phyloP scores from a whole-genome alignment of 805 yeast genomes.

The Kodamaea restingae region DNA sequence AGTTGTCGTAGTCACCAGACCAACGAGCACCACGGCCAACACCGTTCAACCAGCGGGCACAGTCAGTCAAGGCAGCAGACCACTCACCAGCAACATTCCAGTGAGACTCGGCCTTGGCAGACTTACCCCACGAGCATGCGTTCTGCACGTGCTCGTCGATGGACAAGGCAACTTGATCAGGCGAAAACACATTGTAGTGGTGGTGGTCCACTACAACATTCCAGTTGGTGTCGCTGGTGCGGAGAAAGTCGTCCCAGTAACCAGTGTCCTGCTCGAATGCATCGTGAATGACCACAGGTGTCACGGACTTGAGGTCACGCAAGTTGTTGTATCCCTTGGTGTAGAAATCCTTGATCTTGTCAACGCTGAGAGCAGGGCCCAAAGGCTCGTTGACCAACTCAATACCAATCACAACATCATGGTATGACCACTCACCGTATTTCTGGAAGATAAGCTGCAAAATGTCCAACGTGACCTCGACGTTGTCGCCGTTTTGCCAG shows the following conservation, averaged over 20 bases:
- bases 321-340: conserved; percentile 59
- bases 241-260: conserved; percentile 61
- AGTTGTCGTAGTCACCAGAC: conserved; percentile 55
- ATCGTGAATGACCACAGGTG: conserved; percentile 71
- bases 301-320: conserved; percentile 47
- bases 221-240: conserved; percentile 32
- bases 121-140: conserved; percentile 31
- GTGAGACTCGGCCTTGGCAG: conserved; percentile 48
- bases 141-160: conserved; percentile 57
- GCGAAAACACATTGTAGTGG: conserved; percentile 80
- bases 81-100: conserved; percentile 75
- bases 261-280: conserved; percentile 58
- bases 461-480: conserved; percentile 51
- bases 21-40: conserved; percentile 75
- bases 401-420: conserved; percentile 76
- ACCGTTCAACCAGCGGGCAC: conserved; percentile 87
- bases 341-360: conserved; percentile 56
- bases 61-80: conserved; percentile 85
- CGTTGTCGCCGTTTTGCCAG: conserved; percentile 57
- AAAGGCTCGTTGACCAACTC: conserved; percentile 89
- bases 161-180: conserved; percentile 52
- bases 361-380: conserved; percentile 63
- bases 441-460: conserved; percentile 52
- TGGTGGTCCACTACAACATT: conserved; percentile 84
- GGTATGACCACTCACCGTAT: conserved; percentile 59